phyloP scores from a whole-genome alignment of 768 basidiomycete species.

The Trichaptum fuscoviolaceum region DNA sequence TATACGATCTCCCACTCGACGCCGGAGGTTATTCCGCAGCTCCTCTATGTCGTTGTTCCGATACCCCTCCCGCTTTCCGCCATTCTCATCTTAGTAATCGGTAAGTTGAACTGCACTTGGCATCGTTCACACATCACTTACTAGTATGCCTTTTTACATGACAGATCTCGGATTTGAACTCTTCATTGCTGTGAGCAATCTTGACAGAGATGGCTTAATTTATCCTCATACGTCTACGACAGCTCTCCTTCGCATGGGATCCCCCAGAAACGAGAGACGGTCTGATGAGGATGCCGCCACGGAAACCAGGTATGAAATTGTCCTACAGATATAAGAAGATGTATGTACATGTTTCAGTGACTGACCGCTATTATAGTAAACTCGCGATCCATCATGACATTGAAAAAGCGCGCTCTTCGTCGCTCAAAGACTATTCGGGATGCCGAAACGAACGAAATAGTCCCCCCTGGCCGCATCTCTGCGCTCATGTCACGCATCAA shows the following conservation, averaged over 20 bases:
- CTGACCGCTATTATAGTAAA: slow-evolving; percentile 36
- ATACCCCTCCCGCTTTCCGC: slow-evolving; percentile 62
- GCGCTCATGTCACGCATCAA: slow-evolving; percentile 33
- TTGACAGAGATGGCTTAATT: background rate
- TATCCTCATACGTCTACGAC: background rate
- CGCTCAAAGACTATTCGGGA: slow-evolving; percentile 53
- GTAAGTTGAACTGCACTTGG: slow-evolving; percentile 28
- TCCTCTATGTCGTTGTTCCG: slow-evolving; percentile 65
- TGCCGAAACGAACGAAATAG: slow-evolving; percentile 43
- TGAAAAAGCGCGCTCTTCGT: slow-evolving; percentile 53
- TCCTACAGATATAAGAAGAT: too few relatives aligned
- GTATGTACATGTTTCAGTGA: background rate
- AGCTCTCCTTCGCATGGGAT: slow-evolving; percentile 73
- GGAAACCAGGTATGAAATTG: slow-evolving; percentile 50
- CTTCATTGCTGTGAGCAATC: slow-evolving; percentile 50
- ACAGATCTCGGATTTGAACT: slow-evolving; percentile 70
- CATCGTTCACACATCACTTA: background rate
- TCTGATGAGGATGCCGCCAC: slow-evolving; percentile 60
- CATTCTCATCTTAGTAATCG: slow-evolving; percentile 66
- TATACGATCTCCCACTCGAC: slow-evolving; percentile 65
- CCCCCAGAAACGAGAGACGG: slow-evolving; percentile 60
- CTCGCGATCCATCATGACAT: slow-evolving; percentile 43
- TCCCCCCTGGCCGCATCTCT: slow-evolving; percentile 38
- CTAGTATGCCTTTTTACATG: background rate
- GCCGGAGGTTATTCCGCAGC: slow-evolving; percentile 64